phyloP scores from a whole-genome alignment of 1,139 yeast species.

The Wickerhamomyces sp. region DNA sequence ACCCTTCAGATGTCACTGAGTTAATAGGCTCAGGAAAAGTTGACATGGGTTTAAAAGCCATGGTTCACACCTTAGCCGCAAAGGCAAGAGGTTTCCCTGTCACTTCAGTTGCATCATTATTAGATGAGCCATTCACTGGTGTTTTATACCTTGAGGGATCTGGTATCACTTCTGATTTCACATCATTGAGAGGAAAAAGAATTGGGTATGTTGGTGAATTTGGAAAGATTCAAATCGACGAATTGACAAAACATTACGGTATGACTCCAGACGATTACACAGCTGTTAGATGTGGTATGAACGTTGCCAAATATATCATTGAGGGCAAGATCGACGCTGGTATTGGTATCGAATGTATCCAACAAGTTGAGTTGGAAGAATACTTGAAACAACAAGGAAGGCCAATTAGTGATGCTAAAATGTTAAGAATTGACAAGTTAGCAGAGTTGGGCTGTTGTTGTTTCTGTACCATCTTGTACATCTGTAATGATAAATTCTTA shows the following conservation, averaged over 20 bases:
- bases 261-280: slow-evolving; percentile 54
- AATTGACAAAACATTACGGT: slow-evolving; percentile 50
- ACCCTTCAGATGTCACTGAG: slow-evolving; percentile 57
- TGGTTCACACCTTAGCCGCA: slow-evolving; percentile 59
- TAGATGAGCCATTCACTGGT: slow-evolving; percentile 58
- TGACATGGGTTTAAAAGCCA: slow-evolving; percentile 58
- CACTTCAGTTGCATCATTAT: slow-evolving; percentile 49
- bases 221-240: slow-evolving; percentile 56
- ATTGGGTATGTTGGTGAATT: slow-evolving; percentile 59
- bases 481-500: slow-evolving; percentile 48
- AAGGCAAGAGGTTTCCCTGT: slow-evolving; percentile 57
- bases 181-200: slow-evolving; percentile 46
- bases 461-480: slow-evolving; percentile 54
- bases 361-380: slow-evolving; percentile 54
- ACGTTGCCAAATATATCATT: slow-evolving; percentile 51
- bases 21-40: slow-evolving; percentile 53
- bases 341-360: slow-evolving; percentile 56
- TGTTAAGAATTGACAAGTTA: slow-evolving; percentile 53
- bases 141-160: slow-evolving; percentile 47
- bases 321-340: slow-evolving; percentile 56
- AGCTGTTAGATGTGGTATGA: slow-evolving; percentile 61
- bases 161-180: slow-evolving; percentile 49
- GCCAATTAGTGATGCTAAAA: slow-evolving; percentile 44
- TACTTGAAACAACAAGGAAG: slow-evolving; percentile 42
- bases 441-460: slow-evolving; percentile 60